Evolutionary conservation across 202 grass and related monocot species (phyloP), one percentile per base, ranked within the genome.

Genomic region (Dendrocalamus latiflorus): DNA sequence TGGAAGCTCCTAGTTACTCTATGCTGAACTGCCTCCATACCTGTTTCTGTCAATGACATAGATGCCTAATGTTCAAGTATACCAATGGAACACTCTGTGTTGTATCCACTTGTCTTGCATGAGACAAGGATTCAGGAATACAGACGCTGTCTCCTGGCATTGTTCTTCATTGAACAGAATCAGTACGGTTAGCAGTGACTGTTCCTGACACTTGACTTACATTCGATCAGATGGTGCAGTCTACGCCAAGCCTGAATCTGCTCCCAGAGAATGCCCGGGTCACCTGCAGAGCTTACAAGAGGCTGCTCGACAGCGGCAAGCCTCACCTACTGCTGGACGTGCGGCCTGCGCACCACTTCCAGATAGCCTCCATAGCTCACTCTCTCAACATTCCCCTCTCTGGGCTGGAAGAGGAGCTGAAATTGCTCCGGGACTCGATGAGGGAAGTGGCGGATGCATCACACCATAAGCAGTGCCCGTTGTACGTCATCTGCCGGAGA

Each of bases 401-500:
- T 0, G 45, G 18, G 34, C 78, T 95, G 85, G 87, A 93, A 75
- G 79, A 85, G 58, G 85, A 95, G 65, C 80, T 98, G 70, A 67
- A 81, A 3, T 60, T 51, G 4, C 78, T 95, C n/a, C 18, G 88
- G 58, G 64, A 65, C 28, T 84, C 62, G 6, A 58, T 93, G 76
- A 86, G 86, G 78, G 73, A 73, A 8, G 71, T 38, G 1, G 8
- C 7, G 0, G 55, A 64, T 1, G 6, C 26, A 1, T 57, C 54
- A 24, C 54, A 10, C 54, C 3, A 25, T 56, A 79, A 82, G 49
- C 72, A 42, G 48, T 58, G 55, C 85, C 83, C 18, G 24, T 77
- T 98, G 51, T 90, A 90, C 56, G 89, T 93, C 7, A 78, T 95
- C 68, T 98, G 96, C 48, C 80, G 91, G 68, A 91, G 96, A 89